These are phyloP conservation scores for Oryza nivara DNA, from an alignment of 176 grass and related monocot species.

Conservation along the genomic window DNA sequence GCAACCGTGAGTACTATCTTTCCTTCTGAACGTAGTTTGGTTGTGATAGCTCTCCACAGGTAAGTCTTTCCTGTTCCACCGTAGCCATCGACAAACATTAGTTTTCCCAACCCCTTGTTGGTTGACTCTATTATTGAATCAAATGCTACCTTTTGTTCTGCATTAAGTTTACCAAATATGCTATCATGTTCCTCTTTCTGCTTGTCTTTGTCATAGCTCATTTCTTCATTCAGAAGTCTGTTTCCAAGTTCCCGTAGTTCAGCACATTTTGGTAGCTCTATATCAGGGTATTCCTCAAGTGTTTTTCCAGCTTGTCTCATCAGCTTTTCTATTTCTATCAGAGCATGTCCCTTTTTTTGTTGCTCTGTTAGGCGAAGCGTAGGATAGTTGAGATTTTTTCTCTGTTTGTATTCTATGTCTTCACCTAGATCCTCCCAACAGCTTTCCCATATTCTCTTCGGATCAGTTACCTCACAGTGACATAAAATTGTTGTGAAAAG, in stretches of 20 bases:
- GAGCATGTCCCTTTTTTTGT: neutral
- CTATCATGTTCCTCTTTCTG: neutral
- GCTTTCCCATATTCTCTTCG: neutral
- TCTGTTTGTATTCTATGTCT: conserved; percentile 8
- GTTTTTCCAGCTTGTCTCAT: conserved; percentile 27
- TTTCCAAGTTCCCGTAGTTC: neutral
- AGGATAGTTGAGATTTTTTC: neutral
- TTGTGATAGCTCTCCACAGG: no score
- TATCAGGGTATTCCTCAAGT: neutral
- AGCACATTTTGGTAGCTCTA: neutral
- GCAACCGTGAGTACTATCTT: neutral
- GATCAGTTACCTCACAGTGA: neutral
- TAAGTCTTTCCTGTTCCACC: no score
- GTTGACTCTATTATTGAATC: no score
- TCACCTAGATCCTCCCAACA: conserved; percentile 8
- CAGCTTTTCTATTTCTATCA: conserved; percentile 30
- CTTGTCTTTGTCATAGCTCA: neutral
- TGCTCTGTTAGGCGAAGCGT: neutral
- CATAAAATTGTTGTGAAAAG: conserved; percentile 38
- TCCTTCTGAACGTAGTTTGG: no score
- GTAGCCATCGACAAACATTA: no score
- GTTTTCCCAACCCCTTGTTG: no score
- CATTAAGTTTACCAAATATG: neutral
- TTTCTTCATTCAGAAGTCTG: neutral
- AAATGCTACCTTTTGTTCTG: no score